Evolutionary conservation across 768 basidiomycete genomes (phyloP).

Genomic region (Cubamyces lactineus): DNA sequence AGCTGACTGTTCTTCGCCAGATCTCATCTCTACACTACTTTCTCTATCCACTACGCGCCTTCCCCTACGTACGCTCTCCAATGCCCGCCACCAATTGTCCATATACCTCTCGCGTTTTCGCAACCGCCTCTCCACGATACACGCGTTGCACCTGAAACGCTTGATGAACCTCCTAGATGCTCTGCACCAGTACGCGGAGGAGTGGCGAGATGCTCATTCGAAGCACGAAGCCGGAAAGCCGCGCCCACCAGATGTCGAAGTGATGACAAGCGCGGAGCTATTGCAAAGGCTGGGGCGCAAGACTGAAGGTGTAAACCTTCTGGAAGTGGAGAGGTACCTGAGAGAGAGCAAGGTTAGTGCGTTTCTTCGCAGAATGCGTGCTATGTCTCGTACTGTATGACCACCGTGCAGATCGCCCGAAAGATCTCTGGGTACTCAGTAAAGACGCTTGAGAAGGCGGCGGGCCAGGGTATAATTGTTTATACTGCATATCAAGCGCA

Average conservation of each 20-base stretch:
- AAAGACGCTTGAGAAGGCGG: conserved; percentile 33
- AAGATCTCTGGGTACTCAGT: conserved; percentile 86
- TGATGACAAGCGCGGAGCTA: conserved; percentile 71
- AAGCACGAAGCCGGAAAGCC: conserved; percentile 28
- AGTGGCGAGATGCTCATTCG: conserved; percentile 49
- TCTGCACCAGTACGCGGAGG: conserved; percentile 58
- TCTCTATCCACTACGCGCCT: conserved; percentile 80
- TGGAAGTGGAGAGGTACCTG: conserved; percentile 83
- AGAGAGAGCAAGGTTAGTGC: conserved; percentile 77
- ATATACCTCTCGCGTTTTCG: conserved; percentile 79
- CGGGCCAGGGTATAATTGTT: conserved; percentile 28
- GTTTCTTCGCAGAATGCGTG: background rate
- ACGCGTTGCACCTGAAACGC: conserved; percentile 81
- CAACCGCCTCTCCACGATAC: conserved; percentile 69
- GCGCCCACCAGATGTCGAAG: conserved; percentile 43
- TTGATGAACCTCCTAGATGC: conserved; percentile 74
- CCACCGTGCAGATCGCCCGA: conserved; percentile 56
- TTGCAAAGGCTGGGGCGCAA: conserved; percentile 67
- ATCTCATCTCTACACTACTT: conserved; percentile 87
- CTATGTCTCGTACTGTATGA: background rate
- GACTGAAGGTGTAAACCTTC: conserved; percentile 75
- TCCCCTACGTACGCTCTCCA: conserved; percentile 54
- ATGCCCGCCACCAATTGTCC: conserved; percentile 74
- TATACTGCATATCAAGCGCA: background rate
- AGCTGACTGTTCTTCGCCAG: conserved; percentile 41